Conservation (phyloP, 2,329 filamentous ascomycete genomes). For the Fragosphaeria purpurea region DNA sequence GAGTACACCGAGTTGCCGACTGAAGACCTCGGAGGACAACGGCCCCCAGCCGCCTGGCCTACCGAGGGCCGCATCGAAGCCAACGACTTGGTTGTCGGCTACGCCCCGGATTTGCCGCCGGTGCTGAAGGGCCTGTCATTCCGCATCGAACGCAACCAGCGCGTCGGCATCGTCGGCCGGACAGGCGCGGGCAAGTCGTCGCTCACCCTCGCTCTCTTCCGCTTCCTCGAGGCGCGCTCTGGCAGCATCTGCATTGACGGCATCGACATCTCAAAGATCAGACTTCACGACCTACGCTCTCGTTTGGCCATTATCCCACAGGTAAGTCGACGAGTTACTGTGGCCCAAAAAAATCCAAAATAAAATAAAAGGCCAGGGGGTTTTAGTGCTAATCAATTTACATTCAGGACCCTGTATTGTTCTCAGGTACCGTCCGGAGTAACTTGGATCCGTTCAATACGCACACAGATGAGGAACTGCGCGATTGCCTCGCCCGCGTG, state of each 20-base stretch:
- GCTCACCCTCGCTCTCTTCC: conserved; percentile 65
- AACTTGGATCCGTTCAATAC: conserved; percentile 71
- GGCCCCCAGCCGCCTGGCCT: conserved; percentile 64
- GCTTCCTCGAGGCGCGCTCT: conserved; percentile 59
- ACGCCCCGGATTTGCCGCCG: conserved; percentile 60
- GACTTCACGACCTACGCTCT: conserved; percentile 59
- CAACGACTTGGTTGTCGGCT: conserved; percentile 60
- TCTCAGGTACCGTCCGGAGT: conserved; percentile 65
- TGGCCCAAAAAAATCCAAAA: not conserved
- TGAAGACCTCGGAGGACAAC: conserved; percentile 51
- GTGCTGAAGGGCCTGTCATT: conserved; percentile 63
- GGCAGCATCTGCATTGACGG: conserved; percentile 64
- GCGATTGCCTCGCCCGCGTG: conserved; percentile 59
- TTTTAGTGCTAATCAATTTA: conserved; percentile 7
- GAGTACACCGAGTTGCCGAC: conserved; percentile 63
- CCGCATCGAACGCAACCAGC: conserved; percentile 53
- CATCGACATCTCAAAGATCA: conserved; percentile 62
- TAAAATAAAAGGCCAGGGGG: no score
- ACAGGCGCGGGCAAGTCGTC: conserved; percentile 73
- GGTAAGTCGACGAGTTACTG: conserved; percentile 17
- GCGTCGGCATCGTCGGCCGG: conserved; percentile 67
- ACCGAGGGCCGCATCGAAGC: conserved; percentile 63
- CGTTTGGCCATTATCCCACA: conserved; percentile 70
- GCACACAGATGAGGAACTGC: conserved; percentile 57
- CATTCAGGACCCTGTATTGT: conserved; percentile 62